Conservation (phyloP, 306 rosid genomes). For the Vachellia collinsii region DNA sequence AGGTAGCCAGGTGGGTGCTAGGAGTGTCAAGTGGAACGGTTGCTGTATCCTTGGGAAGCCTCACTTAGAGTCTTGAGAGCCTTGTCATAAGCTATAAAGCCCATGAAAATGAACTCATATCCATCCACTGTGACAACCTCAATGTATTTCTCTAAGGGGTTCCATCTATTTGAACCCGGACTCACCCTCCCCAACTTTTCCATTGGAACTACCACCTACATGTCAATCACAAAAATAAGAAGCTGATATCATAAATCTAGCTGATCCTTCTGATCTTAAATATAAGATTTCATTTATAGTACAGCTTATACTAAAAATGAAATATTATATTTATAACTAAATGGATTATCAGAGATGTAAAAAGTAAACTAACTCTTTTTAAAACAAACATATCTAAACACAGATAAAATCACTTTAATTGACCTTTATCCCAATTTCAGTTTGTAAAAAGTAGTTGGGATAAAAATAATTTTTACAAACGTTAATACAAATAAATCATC, state of each 20-base stretch:
- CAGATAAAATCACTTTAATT: too few species aligned
- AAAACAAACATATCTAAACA: too few species aligned
- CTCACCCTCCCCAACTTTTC: conserved; percentile 56
- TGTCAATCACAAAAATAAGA: conserved; percentile 17
- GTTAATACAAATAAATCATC: too few species aligned
- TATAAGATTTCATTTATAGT: not conserved
- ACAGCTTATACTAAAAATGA: not conserved
- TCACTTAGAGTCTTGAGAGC: conserved; percentile 63
- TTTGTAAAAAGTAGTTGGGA: too few species aligned
- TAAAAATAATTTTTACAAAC: too few species aligned
- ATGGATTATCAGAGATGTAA: too few species aligned
- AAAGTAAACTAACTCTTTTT: too few species aligned
- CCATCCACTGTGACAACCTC: conserved; percentile 61
- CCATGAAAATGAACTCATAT: conserved; percentile 77
- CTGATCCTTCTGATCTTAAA: not conserved
- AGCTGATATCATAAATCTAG: not conserved
- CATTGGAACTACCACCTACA: conserved; percentile 58
- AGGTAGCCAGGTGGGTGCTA: too few species aligned
- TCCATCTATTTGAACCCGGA: conserved; percentile 57
- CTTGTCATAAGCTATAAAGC: conserved; percentile 69
- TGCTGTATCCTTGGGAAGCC: conserved; percentile 39
- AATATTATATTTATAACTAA: too few species aligned
- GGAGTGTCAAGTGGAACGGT: not conserved
- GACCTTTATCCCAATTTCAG: too few species aligned
- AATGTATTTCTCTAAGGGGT: conserved; percentile 58